Percentiles rank a stretch among this genome's conserved stretches.
phyloP scores from a whole-genome alignment of 495 filamentous ascomycete species.

The Cetradonia linearis region DNA sequence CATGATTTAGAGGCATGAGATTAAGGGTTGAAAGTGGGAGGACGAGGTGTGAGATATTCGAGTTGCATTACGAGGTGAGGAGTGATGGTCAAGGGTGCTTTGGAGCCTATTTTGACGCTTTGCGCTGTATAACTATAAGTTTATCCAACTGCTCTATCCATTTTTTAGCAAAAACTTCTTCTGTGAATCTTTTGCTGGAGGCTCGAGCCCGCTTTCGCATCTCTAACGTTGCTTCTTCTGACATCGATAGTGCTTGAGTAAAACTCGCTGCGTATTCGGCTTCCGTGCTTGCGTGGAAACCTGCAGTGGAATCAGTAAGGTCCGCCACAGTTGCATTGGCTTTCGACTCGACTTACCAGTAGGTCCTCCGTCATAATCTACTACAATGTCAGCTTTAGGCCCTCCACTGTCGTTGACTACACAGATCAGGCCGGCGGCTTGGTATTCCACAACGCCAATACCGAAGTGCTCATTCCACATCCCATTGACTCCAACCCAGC shows the following conservation, averaged over 20 bases:
- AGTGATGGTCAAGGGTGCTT: not conserved
- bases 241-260: slow-evolving; percentile 59
- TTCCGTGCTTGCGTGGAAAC: slow-evolving; percentile 71
- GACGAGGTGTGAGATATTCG: slow-evolving; percentile 1
- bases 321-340: not conserved
- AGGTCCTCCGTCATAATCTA: slow-evolving; percentile 60
- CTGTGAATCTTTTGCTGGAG: slow-evolving; percentile 74
- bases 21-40: slow-evolving; percentile 14
- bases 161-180: slow-evolving; percentile 66
- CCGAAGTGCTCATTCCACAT: slow-evolving; percentile 99
- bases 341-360: slow-evolving; percentile 43
- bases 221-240: slow-evolving; percentile 51
- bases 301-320: slow-evolving; percentile 31
- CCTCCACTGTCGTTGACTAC: slow-evolving; percentile 90
- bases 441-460: slow-evolving; percentile 96
- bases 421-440: slow-evolving; percentile 81
- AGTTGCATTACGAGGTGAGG: too few species aligned
- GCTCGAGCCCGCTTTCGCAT: slow-evolving; percentile 64
- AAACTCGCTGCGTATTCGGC: slow-evolving; percentile 71
- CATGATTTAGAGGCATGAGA: slow-evolving; percentile 8
- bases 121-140: slow-evolving; percentile 47
- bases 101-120: not conserved
- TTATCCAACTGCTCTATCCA: slow-evolving; percentile 66
- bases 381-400: slow-evolving; percentile 85
- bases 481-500: slow-evolving; percentile 80